These are phyloP conservation scores for Dillenia turbinata DNA, from an alignment of 164 flowering plant genomes.

Conservation along the genomic window DNA sequence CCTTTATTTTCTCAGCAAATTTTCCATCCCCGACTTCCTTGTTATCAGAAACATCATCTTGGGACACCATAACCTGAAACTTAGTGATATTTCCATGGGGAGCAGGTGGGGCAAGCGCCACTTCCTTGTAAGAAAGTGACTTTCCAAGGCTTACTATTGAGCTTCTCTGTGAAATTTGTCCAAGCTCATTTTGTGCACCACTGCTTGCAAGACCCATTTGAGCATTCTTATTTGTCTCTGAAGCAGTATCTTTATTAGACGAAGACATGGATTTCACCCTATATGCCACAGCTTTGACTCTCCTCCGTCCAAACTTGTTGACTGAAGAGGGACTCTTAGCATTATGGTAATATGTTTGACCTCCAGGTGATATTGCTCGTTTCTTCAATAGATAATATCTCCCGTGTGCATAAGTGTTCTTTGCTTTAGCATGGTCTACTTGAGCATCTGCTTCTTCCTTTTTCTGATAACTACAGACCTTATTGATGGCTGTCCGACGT, in stretches of 20 bases:
- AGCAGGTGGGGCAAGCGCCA: slow-evolving; percentile 97
- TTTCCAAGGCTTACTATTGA: slow-evolving; percentile 66
- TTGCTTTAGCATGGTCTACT: slow-evolving; percentile 31
- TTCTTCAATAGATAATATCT: slow-evolving; percentile 66
- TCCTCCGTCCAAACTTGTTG: slow-evolving; percentile 64
- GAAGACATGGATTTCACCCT: slow-evolving; percentile 78
- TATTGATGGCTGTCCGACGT: slow-evolving; percentile 52
- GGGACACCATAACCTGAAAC: slow-evolving; percentile 41
- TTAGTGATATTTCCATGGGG: slow-evolving; percentile 81
- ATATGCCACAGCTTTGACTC: slow-evolving; percentile 74
- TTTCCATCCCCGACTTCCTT: slow-evolving; percentile 23
- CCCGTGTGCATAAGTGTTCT: slow-evolving; percentile 43
- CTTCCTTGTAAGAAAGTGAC: slow-evolving; percentile 97
- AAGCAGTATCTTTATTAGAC: slow-evolving; percentile 32
- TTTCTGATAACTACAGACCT: slow-evolving; percentile 61
- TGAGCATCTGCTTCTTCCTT: slow-evolving; percentile 44
- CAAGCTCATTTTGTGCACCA: slow-evolving; percentile 28
- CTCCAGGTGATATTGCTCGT: slow-evolving; percentile 50
- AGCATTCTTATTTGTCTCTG: slow-evolving; percentile 27
- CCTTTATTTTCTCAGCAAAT: slow-evolving; percentile 24
- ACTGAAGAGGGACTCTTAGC: slow-evolving; percentile 41
- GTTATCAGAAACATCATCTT: slow-evolving; percentile 26
- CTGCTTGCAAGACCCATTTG: background rate
- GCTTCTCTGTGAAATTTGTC: slow-evolving; percentile 29
- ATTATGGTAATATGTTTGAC: slow-evolving; percentile 47